These are phyloP conservation scores for Anthracocystis panici-leucophaei DNA, from an alignment of 1,284 basidiomycete genomes.

Conservation along the genomic window DNA sequence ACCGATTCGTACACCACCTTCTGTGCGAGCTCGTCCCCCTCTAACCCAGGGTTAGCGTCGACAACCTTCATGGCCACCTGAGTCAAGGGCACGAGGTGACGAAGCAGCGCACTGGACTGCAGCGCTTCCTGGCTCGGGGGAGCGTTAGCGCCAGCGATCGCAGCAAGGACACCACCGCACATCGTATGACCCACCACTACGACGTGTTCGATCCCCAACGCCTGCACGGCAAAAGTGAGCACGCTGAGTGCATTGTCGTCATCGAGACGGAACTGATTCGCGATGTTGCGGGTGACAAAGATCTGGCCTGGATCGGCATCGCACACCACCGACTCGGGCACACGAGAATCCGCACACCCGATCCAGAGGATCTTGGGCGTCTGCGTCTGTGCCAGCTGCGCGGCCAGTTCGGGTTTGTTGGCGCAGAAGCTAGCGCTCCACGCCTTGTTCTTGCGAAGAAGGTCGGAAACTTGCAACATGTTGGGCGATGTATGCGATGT, in stretches of 20 bases:
- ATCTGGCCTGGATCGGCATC: slow-evolving; percentile 66
- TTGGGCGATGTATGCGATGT: slow-evolving; percentile 11
- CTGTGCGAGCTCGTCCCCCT: slow-evolving; percentile 31
- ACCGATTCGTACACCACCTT: slow-evolving; percentile 73
- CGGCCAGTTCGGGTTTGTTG: slow-evolving; percentile 77
- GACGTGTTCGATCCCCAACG: slow-evolving; percentile 85
- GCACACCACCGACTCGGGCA: slow-evolving; percentile 72
- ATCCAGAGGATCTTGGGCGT: slow-evolving; percentile 82
- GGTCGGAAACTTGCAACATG: slow-evolving; percentile 37
- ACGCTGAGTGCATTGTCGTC: slow-evolving; percentile 84
- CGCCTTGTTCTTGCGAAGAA: slow-evolving; percentile 51
- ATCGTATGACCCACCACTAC: slow-evolving; percentile 73
- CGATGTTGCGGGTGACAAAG: slow-evolving; percentile 70
- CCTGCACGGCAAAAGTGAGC: slow-evolving; percentile 82
- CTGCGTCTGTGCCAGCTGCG: slow-evolving; percentile 77
- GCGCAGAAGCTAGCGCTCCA: slow-evolving; percentile 49
- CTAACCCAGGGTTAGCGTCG: slow-evolving; percentile 32
- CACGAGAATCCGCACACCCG: slow-evolving; percentile 70
- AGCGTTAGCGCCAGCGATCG: slow-evolving; percentile 57
- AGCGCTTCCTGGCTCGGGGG: slow-evolving; percentile 37
- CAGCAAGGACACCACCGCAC: slow-evolving; percentile 71
- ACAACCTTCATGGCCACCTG: slow-evolving; percentile 54
- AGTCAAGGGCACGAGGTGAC: slow-evolving; percentile 64
- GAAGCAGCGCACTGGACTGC: slow-evolving; percentile 48
- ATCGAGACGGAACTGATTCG: slow-evolving; percentile 76